Conservation (phyloP, 2,329 filamentous ascomycete species). For the Amylocarpus encephaloides region DNA sequence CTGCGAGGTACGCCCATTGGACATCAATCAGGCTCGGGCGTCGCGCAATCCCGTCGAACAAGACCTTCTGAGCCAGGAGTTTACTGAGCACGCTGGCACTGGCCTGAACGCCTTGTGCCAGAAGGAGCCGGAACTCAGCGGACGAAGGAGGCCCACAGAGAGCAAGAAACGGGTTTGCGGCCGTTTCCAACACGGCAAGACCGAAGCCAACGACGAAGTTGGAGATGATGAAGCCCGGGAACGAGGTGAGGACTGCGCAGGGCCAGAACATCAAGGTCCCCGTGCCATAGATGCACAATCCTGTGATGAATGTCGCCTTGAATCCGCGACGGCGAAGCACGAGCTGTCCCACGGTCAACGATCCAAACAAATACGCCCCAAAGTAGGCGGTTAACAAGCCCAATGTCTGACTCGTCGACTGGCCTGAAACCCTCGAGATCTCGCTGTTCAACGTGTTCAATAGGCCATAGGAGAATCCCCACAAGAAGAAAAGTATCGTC, state of each 20-base stretch:
- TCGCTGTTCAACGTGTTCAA: slow-evolving; percentile 73
- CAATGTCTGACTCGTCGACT: slow-evolving; percentile 53
- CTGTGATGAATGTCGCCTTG: slow-evolving; percentile 73
- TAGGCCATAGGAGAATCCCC: slow-evolving; percentile 86
- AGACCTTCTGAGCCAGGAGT: slow-evolving; percentile 65
- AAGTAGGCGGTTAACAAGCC: slow-evolving; percentile 68
- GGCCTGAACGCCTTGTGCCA: slow-evolving; percentile 73
- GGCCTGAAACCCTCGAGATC: slow-evolving; percentile 55
- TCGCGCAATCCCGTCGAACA: slow-evolving; percentile 55
- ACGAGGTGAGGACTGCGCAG: slow-evolving; percentile 66
- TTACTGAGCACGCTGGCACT: slow-evolving; percentile 67
- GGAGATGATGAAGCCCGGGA: slow-evolving; percentile 69
- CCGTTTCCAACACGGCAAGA: slow-evolving; percentile 70
- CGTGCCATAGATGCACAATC: slow-evolving; percentile 66
- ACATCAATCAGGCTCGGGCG: slow-evolving; percentile 59
- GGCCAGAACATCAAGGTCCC: slow-evolving; percentile 87
- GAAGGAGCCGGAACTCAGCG: slow-evolving; percentile 66
- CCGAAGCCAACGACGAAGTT: slow-evolving; percentile 72
- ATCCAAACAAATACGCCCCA: slow-evolving; percentile 63
- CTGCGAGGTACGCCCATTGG: slow-evolving; percentile 81
- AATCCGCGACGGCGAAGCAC: slow-evolving; percentile 68
- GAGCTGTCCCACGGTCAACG: slow-evolving; percentile 62
- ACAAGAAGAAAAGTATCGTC: slow-evolving; percentile 77
- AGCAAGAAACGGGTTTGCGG: slow-evolving; percentile 67
- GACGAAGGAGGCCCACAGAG: slow-evolving; percentile 69